Conservation (phyloP, 139 green algal genomes). For the Nannochloris sp. region DNA sequence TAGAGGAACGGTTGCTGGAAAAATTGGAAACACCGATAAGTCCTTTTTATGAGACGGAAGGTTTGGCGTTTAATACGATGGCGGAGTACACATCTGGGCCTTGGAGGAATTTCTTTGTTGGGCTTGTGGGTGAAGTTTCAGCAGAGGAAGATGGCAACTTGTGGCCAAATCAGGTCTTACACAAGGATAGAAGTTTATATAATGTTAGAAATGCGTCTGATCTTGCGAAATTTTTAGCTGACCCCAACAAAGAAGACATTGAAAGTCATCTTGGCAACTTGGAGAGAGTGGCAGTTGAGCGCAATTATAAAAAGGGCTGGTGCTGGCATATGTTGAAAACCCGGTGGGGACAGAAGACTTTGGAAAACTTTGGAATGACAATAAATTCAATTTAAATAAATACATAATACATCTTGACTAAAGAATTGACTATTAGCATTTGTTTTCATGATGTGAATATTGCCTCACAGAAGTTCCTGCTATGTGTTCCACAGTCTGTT, state of each 20-base stretch:
- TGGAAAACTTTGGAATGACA: constrained; percentile 9
- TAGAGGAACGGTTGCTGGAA: constrained; percentile 20
- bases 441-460: not conserved
- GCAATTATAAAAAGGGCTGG: constrained; percentile 29
- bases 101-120: constrained; percentile 39
- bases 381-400: not conserved
- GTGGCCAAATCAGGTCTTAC: constrained; percentile 49
- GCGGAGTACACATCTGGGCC: constrained; percentile 15
- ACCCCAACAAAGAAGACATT: constrained; percentile 26
- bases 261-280: constrained; percentile 29
- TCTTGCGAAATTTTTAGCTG: constrained; percentile 35
- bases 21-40: constrained; percentile 15
- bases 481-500: not conserved
- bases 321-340: constrained; percentile 30
- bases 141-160: constrained; percentile 36
- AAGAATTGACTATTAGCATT: not conserved
- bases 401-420: no score
- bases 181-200: constrained; percentile 30
- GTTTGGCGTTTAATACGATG: constrained; percentile 17
- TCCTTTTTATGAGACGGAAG: constrained; percentile 20
- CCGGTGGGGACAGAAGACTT: constrained; percentile 26
- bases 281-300: constrained; percentile 28
- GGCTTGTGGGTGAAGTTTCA: constrained; percentile 30
- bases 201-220: constrained; percentile 37
- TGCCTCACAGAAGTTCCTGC: not conserved